Conservation (phyloP, 2,329 filamentous ascomycete species). For the Penicillium polonicum region DNA sequence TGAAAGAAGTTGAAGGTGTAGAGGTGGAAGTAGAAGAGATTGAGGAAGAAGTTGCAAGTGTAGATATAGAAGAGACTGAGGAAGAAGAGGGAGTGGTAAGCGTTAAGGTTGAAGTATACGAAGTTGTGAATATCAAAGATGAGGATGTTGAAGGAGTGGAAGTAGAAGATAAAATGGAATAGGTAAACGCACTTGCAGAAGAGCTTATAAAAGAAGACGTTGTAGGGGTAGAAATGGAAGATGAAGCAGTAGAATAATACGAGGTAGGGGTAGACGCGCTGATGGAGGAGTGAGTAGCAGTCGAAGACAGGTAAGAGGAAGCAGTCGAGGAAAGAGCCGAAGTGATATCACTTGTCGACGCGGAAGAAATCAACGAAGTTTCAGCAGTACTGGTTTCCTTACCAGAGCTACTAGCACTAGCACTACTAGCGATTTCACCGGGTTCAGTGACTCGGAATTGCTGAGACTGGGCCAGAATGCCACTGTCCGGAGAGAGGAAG, state of each 20-base stretch:
- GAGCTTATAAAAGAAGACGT: conserved; percentile 27
- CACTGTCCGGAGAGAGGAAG: conserved; percentile 37
- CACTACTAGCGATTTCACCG: conserved; percentile 17
- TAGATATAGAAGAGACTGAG: conserved; percentile 17
- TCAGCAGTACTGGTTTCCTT: conserved; percentile 28
- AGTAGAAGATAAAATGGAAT: conserved; percentile 9
- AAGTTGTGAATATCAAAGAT: not conserved
- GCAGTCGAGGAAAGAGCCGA: conserved; percentile 18
- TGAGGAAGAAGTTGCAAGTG: conserved; percentile 10
- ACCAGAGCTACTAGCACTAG: conserved; percentile 22
- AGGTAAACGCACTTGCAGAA: conserved; percentile 21
- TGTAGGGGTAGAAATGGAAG: conserved; percentile 18
- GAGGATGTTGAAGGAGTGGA: not conserved
- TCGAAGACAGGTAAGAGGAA: conserved; percentile 20
- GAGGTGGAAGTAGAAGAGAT: conserved; percentile 14
- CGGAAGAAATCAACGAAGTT: conserved; percentile 24
- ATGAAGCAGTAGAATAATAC: conserved; percentile 15
- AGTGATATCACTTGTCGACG: conserved; percentile 14
- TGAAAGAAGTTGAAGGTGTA: conserved; percentile 23
- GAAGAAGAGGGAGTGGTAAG: conserved; percentile 11
- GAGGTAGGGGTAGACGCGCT: conserved; percentile 13
- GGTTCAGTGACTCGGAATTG: conserved; percentile 33
- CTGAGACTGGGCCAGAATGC: conserved; percentile 45
- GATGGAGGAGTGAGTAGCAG: conserved; percentile 13
- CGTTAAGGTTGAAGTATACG: not conserved